A percentile compares a stretch with the other conserved stretches of the same genome.
These are phyloP conservation scores for Paxillus ammoniavirescens DNA, from an alignment of 768 basidiomycete genomes.

Conservation along the genomic window DNA sequence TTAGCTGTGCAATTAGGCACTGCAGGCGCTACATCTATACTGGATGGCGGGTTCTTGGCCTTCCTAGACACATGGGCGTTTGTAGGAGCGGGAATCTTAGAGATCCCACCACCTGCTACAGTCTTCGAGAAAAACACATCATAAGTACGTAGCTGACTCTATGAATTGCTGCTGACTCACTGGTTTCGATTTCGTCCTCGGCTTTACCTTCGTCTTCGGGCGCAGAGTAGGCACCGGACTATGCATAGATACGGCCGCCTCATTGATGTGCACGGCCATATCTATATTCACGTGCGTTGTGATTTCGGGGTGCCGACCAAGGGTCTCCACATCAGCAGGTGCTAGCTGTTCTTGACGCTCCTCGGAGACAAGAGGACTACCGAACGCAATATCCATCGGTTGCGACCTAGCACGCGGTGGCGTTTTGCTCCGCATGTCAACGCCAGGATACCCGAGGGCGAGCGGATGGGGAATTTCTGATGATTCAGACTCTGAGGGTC, in stretches of 20 bases:
- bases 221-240: background rate
- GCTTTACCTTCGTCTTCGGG: slow-evolving; percentile 20
- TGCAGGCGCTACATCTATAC: slow-evolving; percentile 11
- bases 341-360: slow-evolving; percentile 23
- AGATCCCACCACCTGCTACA: slow-evolving; percentile 14
- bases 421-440: slow-evolving; percentile 11
- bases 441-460: slow-evolving; percentile 13
- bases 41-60: slow-evolving; percentile 13
- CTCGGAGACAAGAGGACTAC: slow-evolving; percentile 22
- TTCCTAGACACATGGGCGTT: slow-evolving; percentile 20
- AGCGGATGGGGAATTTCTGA: slow-evolving; percentile 5
- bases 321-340: slow-evolving; percentile 14
- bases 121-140: slow-evolving; percentile 12
- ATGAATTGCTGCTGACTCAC: slow-evolving; percentile 21
- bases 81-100: slow-evolving; percentile 13
- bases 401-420: slow-evolving; percentile 1
- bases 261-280: background rate
- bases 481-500: slow-evolving; percentile 17
- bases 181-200: slow-evolving; percentile 22
- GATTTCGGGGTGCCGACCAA: slow-evolving; percentile 9
- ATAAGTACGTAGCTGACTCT: slow-evolving; percentile 15
- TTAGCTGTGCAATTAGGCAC: slow-evolving; percentile 6
- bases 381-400: background rate
- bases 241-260: background rate
- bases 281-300: slow-evolving; percentile 2